These are phyloP conservation scores for Sporothrix luriei DNA, from an alignment of 2,329 filamentous ascomycete genomes.

Conservation along the genomic window DNA sequence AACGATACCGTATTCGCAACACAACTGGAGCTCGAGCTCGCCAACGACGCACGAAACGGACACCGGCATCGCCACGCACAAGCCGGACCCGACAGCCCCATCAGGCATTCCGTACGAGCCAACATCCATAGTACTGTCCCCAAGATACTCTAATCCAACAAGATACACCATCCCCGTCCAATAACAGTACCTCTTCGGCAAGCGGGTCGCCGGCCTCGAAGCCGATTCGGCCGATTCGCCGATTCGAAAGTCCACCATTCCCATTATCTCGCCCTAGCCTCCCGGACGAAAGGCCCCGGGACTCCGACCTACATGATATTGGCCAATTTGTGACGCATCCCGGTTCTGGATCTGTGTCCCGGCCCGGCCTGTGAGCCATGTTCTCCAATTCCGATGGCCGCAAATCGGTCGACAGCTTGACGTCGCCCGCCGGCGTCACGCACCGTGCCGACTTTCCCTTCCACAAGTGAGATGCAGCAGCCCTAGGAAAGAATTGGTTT, in stretches of 20 bases:
- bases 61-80: conserved; percentile 23
- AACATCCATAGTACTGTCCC: neutral
- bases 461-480: conserved; percentile 52
- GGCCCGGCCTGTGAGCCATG: conserved; percentile 49
- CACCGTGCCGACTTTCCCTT: conserved; percentile 60
- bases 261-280: neutral
- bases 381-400: conserved; percentile 60
- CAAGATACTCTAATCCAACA: neutral
- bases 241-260: neutral
- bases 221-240: conserved; percentile 7
- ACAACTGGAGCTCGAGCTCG: conserved; percentile 26
- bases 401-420: conserved; percentile 67
- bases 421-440: conserved; percentile 50
- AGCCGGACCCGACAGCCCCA: neutral
- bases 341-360: conserved; percentile 26
- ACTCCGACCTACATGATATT: conserved; percentile 31
- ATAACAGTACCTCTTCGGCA: neutral
- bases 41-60: conserved; percentile 28
- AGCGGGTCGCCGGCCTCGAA: conserved; percentile 10
- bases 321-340: neutral
- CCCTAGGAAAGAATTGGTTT: too few species aligned
- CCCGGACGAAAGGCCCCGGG: neutral
- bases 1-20: conserved; percentile 16
- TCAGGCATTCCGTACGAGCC: neutral
- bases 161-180: neutral